Percentiles rank a stretch among this genome's conserved stretches.
These are phyloP conservation scores for Clavispora santaluciae DNA, from an alignment of 805 yeast genomes.

Conservation along the genomic window DNA sequence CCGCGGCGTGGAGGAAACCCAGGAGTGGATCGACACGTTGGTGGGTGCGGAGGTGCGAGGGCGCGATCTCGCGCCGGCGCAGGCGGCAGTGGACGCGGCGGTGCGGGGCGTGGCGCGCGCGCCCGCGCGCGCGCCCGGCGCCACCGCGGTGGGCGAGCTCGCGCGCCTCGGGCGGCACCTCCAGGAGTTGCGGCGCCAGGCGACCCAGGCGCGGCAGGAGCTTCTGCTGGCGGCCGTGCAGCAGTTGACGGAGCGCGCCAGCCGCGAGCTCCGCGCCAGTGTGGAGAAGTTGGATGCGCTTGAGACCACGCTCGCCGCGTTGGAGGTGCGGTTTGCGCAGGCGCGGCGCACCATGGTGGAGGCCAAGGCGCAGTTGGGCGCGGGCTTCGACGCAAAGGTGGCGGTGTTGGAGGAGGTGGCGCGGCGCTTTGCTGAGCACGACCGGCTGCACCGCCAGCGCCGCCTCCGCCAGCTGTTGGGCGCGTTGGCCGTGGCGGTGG, in stretches of 20 bases:
- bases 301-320: conserved; percentile 18
- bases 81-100: conserved; percentile 1
- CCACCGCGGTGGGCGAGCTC: conserved; percentile 10
- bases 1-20: background rate
- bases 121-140: conserved; percentile 15
- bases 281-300: conserved; percentile 26
- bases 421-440: conserved; percentile 23
- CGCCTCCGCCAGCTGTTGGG: conserved; percentile 27
- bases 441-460: conserved; percentile 19
- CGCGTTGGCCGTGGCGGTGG: conserved; percentile 14
- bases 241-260: background rate
- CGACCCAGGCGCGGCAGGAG: background rate
- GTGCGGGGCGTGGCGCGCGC: conserved; percentile 18
- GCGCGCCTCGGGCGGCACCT: background rate
- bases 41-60: background rate
- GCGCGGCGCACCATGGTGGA: conserved; percentile 21
- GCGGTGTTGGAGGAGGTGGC: conserved; percentile 30
- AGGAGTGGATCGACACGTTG: background rate
- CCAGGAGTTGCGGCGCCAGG: background rate
- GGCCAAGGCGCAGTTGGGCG: conserved; percentile 22
- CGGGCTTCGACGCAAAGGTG: conserved; percentile 24
- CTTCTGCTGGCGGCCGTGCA: background rate
- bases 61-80: background rate
- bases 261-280: conserved; percentile 20
- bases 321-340: conserved; percentile 23